Percentiles rank a stretch among this genome's conserved stretches.
phyloP scores from a whole-genome alignment of 192 early-diverging fungal species.

The Coemansia sp. region DNA sequence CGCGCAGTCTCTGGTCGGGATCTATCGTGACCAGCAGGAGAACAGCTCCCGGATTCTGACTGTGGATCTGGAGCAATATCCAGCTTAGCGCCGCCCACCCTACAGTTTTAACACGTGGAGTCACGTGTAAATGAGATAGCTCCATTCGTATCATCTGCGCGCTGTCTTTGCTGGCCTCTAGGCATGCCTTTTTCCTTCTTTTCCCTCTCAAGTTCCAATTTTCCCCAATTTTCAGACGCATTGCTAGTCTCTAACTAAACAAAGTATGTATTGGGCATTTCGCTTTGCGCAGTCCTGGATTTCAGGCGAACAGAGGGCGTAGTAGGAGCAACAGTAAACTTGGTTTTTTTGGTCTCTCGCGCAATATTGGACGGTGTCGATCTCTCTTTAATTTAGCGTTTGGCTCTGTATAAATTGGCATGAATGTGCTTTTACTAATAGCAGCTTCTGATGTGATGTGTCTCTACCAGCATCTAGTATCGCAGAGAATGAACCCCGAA shows the following conservation, averaged over 20 bases:
- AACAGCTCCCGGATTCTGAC: conserved; percentile 86
- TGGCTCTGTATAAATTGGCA: background rate
- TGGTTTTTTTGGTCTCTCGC: background rate
- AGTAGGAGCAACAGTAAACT: background rate
- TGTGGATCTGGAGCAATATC: conserved; percentile 57
- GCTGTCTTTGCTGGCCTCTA: background rate
- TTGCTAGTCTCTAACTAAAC: background rate
- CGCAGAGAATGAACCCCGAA: conserved; percentile 69
- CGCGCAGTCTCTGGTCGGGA: conserved; percentile 90
- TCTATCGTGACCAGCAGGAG: conserved; percentile 84
- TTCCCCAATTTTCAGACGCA: background rate
- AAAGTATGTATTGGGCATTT: background rate
- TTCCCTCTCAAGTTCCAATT: background rate
- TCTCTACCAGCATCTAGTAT: conserved; percentile 1
- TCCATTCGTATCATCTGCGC: background rate
- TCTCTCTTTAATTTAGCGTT: background rate
- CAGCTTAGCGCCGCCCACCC: conserved; percentile 17
- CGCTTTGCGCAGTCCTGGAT: background rate
- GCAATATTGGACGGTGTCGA: background rate
- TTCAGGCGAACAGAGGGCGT: background rate
- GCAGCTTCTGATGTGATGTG: background rate
- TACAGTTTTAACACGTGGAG: conserved; percentile 16
- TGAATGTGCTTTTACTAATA: background rate
- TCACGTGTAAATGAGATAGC: background rate
- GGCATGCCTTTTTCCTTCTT: conserved; percentile 4